Evolutionary conservation across 2,329 filamentous ascomycete genomes (phyloP).

Genomic region (Cryoendolithus antarcticus): DNA sequence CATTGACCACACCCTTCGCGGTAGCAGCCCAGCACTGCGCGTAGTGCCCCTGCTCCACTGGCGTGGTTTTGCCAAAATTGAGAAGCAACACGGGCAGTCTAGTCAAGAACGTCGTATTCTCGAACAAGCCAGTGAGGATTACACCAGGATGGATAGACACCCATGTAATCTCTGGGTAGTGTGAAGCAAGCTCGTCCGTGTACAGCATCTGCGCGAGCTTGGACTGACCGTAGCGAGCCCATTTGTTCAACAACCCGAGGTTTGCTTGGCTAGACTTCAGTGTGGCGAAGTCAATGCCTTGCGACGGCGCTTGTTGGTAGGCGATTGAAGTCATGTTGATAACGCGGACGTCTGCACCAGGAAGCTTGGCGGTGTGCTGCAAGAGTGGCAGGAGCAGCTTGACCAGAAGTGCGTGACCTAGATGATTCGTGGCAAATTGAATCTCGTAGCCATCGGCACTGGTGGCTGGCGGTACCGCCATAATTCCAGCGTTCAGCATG

Average conservation of each 20-base stretch:
- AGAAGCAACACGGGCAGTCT: constrained; percentile 8
- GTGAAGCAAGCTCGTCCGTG: constrained; percentile 27
- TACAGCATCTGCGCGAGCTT: constrained; percentile 39
- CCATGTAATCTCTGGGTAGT: constrained; percentile 25
- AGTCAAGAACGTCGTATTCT: constrained; percentile 10
- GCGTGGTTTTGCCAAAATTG: constrained; percentile 7
- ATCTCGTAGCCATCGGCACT: constrained; percentile 22
- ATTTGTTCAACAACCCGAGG: constrained; percentile 12
- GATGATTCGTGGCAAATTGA: constrained; percentile 24
- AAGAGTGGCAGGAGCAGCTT: constrained; percentile 18
- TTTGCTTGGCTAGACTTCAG: constrained; percentile 14
- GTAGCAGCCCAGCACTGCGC: constrained; percentile 14
- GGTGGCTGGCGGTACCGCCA: constrained; percentile 11
- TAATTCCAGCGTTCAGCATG: constrained; percentile 21
- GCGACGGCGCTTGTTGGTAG: constrained; percentile 8
- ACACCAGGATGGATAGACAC: constrained; percentile 32
- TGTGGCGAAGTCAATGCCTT: constrained; percentile 16
- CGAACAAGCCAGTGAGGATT: constrained; percentile 26
- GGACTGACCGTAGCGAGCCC: constrained; percentile 31
- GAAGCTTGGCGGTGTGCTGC: constrained; percentile 12
- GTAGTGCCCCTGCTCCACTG: constrained; percentile 13
- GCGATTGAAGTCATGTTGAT: constrained; percentile 20
- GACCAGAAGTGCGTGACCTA: constrained; percentile 23
- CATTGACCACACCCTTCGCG: constrained; percentile 12
- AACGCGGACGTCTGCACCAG: constrained; percentile 16